Evolutionary conservation across 305 asterid genomes (phyloP).

Genomic region (Petunia hybrid): DNA sequence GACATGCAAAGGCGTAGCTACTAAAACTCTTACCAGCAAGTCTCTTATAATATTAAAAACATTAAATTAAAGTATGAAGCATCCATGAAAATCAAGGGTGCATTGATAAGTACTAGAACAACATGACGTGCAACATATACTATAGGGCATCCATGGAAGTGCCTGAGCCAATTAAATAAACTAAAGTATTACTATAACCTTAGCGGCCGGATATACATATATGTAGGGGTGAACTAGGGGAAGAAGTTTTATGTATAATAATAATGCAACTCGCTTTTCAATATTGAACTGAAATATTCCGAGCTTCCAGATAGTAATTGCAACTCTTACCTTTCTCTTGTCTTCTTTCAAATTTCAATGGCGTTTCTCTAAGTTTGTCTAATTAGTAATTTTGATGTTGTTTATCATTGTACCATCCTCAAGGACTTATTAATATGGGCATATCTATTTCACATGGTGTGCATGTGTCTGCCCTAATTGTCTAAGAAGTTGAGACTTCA

Average conservation of each 20-base stretch:
- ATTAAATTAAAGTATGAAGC: neutral
- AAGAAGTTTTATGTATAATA: neutral
- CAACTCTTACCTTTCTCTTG: neutral
- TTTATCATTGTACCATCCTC: neutral
- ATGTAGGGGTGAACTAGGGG: neutral
- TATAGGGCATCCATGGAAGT: too few relatives aligned
- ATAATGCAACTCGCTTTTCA: slow-evolving; percentile 23
- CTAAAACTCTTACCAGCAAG: slow-evolving; percentile 44
- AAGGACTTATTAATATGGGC: neutral
- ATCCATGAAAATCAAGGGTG: slow-evolving; percentile 21
- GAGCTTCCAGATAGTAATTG: neutral
- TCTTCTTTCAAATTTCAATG: neutral
- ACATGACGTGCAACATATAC: slow-evolving; percentile 4
- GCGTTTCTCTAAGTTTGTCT: neutral
- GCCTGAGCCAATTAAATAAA: neutral
- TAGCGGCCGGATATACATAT: neutral
- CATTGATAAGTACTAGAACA: neutral
- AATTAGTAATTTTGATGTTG: neutral
- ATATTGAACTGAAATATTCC: neutral
- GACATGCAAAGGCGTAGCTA: slow-evolving; percentile 51
- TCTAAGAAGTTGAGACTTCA: too few relatives aligned
- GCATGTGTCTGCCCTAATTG: neutral
- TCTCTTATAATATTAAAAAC: neutral
- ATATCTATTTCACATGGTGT: neutral
- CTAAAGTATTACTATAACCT: neutral